phyloP scores from a whole-genome alignment of 192 early-diverging fungal species.

The Rhizophlyctis rosea region DNA sequence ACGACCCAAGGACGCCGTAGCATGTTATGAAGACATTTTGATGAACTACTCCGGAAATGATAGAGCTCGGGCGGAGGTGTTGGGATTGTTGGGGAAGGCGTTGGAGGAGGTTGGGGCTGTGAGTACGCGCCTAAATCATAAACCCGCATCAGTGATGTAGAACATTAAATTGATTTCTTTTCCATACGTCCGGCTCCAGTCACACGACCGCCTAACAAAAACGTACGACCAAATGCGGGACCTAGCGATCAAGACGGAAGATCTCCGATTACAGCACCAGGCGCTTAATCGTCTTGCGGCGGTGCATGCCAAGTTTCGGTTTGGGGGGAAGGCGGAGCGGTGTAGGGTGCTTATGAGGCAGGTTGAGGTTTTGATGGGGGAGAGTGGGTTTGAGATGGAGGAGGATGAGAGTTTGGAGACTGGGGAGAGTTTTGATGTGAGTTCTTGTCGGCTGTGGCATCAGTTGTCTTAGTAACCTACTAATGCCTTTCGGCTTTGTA shows the following conservation, averaged over 20 bases:
- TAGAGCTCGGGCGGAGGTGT: conserved; percentile 7
- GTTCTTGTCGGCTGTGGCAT: too few species aligned
- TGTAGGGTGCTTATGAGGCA: conserved; percentile 5
- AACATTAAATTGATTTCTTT: too few species aligned
- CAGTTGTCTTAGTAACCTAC: too few species aligned
- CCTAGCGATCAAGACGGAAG: conserved; percentile 8
- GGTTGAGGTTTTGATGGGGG: conserved; percentile 9
- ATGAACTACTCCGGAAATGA: conserved; percentile 9
- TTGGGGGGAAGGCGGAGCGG: conserved; percentile 3
- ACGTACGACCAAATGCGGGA: conserved; percentile 15
- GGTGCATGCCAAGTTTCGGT: conserved; percentile 3
- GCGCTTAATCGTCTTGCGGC: conserved; percentile 7
- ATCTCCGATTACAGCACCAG: conserved; percentile 14
- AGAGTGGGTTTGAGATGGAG: background rate
- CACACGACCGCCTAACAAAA: conserved; percentile 10
- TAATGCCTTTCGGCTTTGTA: too few species aligned
- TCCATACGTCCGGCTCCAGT: background rate
- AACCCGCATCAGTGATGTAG: too few species aligned
- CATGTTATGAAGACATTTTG: conserved; percentile 12
- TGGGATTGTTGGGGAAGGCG: conserved; percentile 12
- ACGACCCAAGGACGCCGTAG: conserved; percentile 10
- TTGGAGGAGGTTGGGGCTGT: conserved; percentile 1
- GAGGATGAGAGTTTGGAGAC: background rate
- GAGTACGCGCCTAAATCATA: background rate
- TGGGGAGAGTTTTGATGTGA: background rate